Base-by-base conservation (phyloP, 2,329 filamentous ascomycete genomes). In the Juglanconis oblonga region DNA sequence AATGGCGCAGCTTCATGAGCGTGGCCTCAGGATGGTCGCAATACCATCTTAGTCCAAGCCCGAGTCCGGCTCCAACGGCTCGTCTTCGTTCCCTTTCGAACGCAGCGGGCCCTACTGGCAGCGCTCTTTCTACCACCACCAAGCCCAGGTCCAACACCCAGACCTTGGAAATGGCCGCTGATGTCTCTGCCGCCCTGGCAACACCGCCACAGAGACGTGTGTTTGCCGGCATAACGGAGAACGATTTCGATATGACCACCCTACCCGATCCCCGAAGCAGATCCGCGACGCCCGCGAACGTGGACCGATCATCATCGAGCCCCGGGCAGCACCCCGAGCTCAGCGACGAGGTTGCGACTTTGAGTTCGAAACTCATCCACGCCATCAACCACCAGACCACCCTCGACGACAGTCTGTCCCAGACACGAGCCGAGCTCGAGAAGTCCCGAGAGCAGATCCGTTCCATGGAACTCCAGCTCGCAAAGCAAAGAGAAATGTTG, bases 371-470 rank as follows among this genome's bases (percentile, higher is more conserved):
- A 74, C 86, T 99, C 64, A 94, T 99, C 68, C 94, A 95, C 70
- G 94, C 95, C 49, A 97, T 99, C 76, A 99, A 99, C 72, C 90
- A 96, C 73, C 93, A 97, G 74, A 97, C 93, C 7, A 88, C 85
- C 29, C 83, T 99, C 49, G 95, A 98, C 74, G 95, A 99, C 73
- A 90, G 87, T 10, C 80, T 99, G 17, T 89, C 91, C 53, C 87
- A 87, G 55, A 90, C 92, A 14, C 86, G 92, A 42, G 88, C 93
- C 71, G 92, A 98, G 70, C 79, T 98, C 51, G 91, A 96, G 57
- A 74, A 83, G 38, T 86, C 92, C 8, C 84, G 82, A 61, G 84
- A 88, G 52, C 84, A 83, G 67, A 84, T 96, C 56, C 80, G 79
- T 57, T 79, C 86, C 54, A 77, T 97, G 17, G 91, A 97, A 74